These are phyloP conservation scores for Pyrenula aspistea DNA, from an alignment of 495 filamentous ascomycete genomes.

Conservation along the genomic window DNA sequence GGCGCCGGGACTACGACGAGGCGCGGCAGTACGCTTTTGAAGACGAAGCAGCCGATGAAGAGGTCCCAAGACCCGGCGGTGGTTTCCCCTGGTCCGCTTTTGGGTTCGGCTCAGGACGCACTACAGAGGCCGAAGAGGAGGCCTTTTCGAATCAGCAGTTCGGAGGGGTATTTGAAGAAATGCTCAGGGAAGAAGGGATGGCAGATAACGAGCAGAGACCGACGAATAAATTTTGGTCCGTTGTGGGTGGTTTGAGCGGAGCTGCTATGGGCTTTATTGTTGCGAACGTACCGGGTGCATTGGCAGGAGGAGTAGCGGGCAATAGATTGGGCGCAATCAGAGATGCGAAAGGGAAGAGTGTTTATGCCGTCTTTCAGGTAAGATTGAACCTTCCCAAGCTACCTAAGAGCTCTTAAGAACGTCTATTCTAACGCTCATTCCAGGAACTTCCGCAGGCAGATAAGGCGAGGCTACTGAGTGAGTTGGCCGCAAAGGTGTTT, in stretches of 20 bases:
- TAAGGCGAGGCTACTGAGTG: constrained; percentile 62
- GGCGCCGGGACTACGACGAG: constrained; percentile 83
- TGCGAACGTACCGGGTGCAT: constrained; percentile 74
- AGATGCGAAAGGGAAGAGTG: constrained; percentile 87
- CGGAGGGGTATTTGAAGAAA: constrained; percentile 89
- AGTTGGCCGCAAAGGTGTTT: constrained; percentile 64
- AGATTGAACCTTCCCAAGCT: constrained; percentile 19
- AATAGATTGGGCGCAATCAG: constrained; percentile 80
- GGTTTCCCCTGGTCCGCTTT: constrained; percentile 53
- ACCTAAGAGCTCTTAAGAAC: background rate
- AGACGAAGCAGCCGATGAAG: constrained; percentile 43
- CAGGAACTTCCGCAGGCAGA: constrained; percentile 69
- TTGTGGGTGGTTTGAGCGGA: constrained; percentile 77
- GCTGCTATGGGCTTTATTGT: constrained; percentile 91
- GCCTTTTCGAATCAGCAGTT: constrained; percentile 66
- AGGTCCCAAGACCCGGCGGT: constrained; percentile 37
- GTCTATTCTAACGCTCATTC: background rate
- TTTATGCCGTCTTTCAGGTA: constrained; percentile 66
- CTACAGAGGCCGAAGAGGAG: constrained; percentile 32
- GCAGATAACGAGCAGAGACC: constrained; percentile 39
- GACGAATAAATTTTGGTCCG: constrained; percentile 70
- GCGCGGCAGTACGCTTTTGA: constrained; percentile 43
- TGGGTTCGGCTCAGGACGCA: constrained; percentile 34
- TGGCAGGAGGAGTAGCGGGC: constrained; percentile 87
- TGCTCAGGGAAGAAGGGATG: constrained; percentile 88